These are phyloP conservation scores for Helichrysum umbraculigerum DNA, from an alignment of 129 eudicot species.

Conservation along the genomic window DNA sequence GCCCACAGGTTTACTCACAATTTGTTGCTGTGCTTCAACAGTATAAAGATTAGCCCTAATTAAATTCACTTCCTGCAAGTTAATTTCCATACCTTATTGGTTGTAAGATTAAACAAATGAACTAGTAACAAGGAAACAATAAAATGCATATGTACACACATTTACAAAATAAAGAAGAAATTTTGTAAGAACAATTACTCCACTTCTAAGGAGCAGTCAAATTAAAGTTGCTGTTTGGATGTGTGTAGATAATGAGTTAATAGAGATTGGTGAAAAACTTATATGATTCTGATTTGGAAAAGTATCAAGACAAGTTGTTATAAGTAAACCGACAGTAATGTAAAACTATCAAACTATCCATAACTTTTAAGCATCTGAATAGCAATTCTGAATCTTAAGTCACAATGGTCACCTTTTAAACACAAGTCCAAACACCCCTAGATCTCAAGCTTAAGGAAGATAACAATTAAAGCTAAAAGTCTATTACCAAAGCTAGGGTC, in stretches of 20 bases:
- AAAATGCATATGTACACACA: not conserved
- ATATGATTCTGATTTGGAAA: not conserved
- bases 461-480: not conserved
- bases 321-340: not conserved
- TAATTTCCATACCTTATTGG: not conserved
- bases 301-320: not conserved
- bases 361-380: not conserved
- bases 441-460: not conserved
- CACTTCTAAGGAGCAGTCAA: not conserved
- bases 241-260: not conserved
- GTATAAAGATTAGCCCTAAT: not conserved
- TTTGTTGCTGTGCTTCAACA: slow-evolving; percentile 8
- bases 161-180: not conserved
- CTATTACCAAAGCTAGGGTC: not conserved
- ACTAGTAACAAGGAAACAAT: not conserved
- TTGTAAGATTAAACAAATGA: not conserved
- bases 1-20: not conserved
- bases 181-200: not conserved
- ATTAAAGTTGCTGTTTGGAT: not conserved
- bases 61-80: slow-evolving; percentile 21
- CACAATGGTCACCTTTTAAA: not conserved
- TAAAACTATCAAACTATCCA: not conserved
- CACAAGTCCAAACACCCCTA: slow-evolving; percentile 1
- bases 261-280: not conserved
- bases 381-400: not conserved